Percentiles rank a stretch among this genome's conserved stretches.
phyloP scores from a whole-genome alignment of 2,329 filamentous ascomycete species.

The Neophaeococcomyces aloes region DNA sequence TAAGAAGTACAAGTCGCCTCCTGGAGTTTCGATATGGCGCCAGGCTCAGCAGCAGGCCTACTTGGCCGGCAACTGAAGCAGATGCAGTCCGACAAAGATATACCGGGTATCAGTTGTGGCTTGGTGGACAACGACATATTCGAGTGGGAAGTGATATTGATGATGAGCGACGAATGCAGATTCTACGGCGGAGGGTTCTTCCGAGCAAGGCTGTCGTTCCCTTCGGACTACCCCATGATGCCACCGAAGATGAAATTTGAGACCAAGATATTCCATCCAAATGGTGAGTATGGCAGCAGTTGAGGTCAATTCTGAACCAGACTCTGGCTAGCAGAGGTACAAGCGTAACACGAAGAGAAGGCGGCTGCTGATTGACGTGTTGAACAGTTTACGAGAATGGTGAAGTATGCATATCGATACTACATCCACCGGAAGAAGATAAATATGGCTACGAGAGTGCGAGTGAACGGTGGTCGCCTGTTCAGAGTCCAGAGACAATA shows the following conservation, averaged over 20 bases:
- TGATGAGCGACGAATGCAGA: conserved; percentile 91
- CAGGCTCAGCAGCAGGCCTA: conserved; percentile 54
- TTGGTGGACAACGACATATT: conserved; percentile 80
- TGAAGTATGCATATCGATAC: conserved; percentile 89
- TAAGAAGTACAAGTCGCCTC: neutral
- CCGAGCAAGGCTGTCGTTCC: conserved; percentile 73
- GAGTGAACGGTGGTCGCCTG: conserved; percentile 83
- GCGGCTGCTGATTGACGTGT: neutral
- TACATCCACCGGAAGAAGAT: conserved; percentile 91
- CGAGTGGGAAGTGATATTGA: conserved; percentile 98
- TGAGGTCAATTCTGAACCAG: conserved; percentile 8
- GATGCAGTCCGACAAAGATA: conserved; percentile 83
- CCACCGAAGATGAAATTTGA: conserved; percentile 86
- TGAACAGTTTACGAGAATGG: conserved; percentile 67
- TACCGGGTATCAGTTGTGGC: conserved; percentile 88
- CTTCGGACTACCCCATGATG: conserved; percentile 71
- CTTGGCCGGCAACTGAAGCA: conserved; percentile 81
- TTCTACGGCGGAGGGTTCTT: conserved; percentile 94
- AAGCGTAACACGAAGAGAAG: neutral
- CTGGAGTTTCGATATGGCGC: conserved; percentile 25
- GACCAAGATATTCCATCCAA: conserved; percentile 82
- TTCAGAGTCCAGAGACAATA: conserved; percentile 92
- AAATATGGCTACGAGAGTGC: conserved; percentile 87
- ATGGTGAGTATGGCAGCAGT: conserved; percentile 44
- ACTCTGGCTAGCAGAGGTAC: neutral